Evolutionary conservation across 164 flowering plant species (phyloP).

Genomic region (Tinospora cordifolia): DNA sequence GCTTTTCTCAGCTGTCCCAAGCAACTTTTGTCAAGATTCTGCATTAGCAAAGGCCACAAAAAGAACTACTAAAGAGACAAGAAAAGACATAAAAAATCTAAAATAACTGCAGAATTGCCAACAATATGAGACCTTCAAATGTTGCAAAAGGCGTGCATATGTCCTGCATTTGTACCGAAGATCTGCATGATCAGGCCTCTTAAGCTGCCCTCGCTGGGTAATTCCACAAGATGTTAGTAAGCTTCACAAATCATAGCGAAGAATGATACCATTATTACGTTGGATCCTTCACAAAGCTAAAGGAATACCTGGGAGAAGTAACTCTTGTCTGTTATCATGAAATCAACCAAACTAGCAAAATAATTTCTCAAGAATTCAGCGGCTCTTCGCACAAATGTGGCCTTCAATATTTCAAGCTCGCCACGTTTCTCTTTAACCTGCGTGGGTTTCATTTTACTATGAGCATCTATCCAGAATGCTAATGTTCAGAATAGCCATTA

Average conservation of each 20-base stretch:
- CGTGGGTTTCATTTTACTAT: conserved; percentile 9
- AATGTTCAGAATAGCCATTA: not conserved
- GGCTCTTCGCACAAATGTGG: conserved; percentile 82
- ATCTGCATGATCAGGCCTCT: conserved; percentile 99
- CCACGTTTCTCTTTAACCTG: conserved; percentile 91
- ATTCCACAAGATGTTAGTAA: conserved; percentile 13
- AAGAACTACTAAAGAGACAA: conserved; percentile 1
- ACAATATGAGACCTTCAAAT: conserved; percentile 58
- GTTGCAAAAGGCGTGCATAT: conserved; percentile 96
- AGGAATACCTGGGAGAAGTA: conserved; percentile 82
- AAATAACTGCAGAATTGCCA: not conserved
- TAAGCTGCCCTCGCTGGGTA: conserved; percentile 85
- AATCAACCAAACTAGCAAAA: conserved; percentile 95
- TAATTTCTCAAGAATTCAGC: conserved; percentile 92
- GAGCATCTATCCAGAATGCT: not conserved
- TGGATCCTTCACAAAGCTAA: conserved; percentile 2
- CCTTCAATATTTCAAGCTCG: conserved; percentile 79
- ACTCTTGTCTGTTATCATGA: conserved; percentile 94
- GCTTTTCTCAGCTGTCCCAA: conserved; percentile 86
- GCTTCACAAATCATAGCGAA: conserved; percentile 1
- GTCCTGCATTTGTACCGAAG: conserved; percentile 97
- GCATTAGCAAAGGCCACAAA: conserved; percentile 18
- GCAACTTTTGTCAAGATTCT: conserved; percentile 93
- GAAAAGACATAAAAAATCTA: not conserved
- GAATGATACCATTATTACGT: not conserved